Conservation (phyloP, 805 yeast species). For the Metschnikowia orientalis region DNA sequence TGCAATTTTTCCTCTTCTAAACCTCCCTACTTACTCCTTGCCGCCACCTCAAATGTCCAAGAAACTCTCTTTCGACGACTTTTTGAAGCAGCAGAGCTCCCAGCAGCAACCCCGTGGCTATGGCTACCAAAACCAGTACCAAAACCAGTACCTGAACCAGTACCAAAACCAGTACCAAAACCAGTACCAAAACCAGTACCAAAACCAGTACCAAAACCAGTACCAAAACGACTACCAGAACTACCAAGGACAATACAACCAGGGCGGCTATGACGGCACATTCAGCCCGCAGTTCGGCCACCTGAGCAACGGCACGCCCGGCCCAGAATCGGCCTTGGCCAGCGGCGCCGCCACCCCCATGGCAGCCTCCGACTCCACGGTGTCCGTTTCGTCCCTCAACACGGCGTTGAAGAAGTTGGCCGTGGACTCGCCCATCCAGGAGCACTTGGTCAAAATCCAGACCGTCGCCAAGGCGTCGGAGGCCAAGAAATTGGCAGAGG, state of each 20-base stretch:
- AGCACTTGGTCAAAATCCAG: slow-evolving; percentile 49
- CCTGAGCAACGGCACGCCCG: slow-evolving; percentile 12
- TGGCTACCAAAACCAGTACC: slow-evolving; percentile 12
- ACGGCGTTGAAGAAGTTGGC: slow-evolving; percentile 60
- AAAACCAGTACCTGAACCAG: slow-evolving; percentile 3
- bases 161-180: slow-evolving; percentile 4
- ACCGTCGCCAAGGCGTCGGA: slow-evolving; percentile 50
- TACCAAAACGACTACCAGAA: slow-evolving; percentile 6
- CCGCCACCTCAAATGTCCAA: slow-evolving; percentile 24
- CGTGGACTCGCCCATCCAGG: slow-evolving; percentile 64
- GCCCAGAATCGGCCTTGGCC: slow-evolving; percentile 16
- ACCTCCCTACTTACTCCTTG: background rate
- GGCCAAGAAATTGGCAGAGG: slow-evolving; percentile 50
- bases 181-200: slow-evolving; percentile 6
- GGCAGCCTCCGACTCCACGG: slow-evolving; percentile 48
- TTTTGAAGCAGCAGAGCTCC: slow-evolving; percentile 41
- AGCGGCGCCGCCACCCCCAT: slow-evolving; percentile 38
- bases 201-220: slow-evolving; percentile 5
- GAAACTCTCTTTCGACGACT: slow-evolving; percentile 47
- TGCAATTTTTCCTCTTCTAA: background rate
- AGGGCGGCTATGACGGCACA: too few relatives aligned
- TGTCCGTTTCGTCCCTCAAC: slow-evolving; percentile 69
- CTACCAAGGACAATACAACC: slow-evolving; percentile 8
- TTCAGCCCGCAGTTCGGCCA: slow-evolving; percentile 8
- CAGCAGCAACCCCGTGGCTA: slow-evolving; percentile 31